phyloP scores from a whole-genome alignment of 2,329 filamentous ascomycete genomes.

The Talaromyces sp. region DNA sequence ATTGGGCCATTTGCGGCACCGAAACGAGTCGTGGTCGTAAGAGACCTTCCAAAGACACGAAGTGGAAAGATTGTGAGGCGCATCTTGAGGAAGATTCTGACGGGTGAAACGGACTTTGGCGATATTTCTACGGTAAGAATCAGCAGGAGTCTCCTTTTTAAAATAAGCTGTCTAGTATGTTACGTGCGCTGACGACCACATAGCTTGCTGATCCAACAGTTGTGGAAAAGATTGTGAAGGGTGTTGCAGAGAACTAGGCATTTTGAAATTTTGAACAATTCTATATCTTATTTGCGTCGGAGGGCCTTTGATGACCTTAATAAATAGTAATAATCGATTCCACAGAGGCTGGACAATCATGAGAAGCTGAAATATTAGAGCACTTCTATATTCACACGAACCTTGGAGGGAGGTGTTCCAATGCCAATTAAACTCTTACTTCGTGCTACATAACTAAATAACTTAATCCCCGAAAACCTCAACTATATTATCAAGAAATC shows the following conservation, averaged over 20 bases:
- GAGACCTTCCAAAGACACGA: conserved; percentile 93
- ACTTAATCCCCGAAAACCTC: too few relatives aligned
- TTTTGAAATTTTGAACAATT: too few relatives aligned
- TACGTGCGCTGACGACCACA: neutral
- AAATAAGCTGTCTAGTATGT: neutral
- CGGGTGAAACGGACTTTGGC: conserved; percentile 93
- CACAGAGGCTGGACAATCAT: too few relatives aligned
- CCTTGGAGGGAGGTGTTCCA: too few relatives aligned
- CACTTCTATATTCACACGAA: too few relatives aligned
- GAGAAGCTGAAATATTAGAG: too few relatives aligned
- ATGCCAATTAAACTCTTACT: too few relatives aligned
- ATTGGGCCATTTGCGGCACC: conserved; percentile 97
- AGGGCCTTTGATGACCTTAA: too few relatives aligned
- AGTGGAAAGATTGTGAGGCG: conserved; percentile 99
- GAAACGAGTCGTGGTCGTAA: conserved; percentile 86
- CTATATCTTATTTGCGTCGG: too few relatives aligned
- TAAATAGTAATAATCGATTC: too few relatives aligned
- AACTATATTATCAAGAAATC: too few relatives aligned
- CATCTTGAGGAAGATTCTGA: conserved; percentile 94
- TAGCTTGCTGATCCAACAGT: conserved; percentile 86
- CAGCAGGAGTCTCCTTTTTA: neutral
- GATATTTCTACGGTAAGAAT: conserved; percentile 81
- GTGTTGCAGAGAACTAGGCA: conserved; percentile 57
- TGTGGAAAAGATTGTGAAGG: conserved; percentile 82
- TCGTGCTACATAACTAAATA: too few relatives aligned